These are phyloP conservation scores for Vanrija sp. DNA, from an alignment of 1,284 basidiomycete species.

Conservation along the genomic window DNA sequence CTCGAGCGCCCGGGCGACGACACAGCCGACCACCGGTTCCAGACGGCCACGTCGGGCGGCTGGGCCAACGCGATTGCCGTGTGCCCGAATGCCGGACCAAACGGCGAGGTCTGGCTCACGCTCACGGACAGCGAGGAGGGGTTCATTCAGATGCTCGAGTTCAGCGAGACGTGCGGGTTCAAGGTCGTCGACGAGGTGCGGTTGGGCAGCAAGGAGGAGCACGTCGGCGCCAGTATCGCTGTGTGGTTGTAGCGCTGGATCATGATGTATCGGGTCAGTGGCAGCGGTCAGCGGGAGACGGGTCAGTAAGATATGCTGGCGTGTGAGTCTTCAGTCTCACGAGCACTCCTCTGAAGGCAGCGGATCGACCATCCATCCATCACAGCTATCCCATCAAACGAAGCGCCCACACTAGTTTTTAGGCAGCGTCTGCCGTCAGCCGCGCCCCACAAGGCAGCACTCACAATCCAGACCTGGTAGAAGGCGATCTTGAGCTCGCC, in stretches of 20 bases:
- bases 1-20: background rate
- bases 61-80: conserved; percentile 51
- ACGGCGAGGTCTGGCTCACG: conserved; percentile 32
- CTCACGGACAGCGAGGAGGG: conserved; percentile 48
- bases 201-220: conserved; percentile 15
- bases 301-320: too few relatives aligned
- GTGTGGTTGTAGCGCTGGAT: conserved; percentile 17
- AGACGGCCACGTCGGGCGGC: conserved; percentile 48
- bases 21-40: conserved; percentile 21
- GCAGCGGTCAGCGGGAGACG: too few relatives aligned
- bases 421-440: background rate
- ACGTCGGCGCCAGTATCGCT: conserved; percentile 18
- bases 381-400: too few relatives aligned
- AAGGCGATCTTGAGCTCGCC: conserved; percentile 23
- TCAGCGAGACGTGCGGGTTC: conserved; percentile 23
- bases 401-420: too few relatives aligned
- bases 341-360: too few relatives aligned
- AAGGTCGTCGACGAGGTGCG: conserved; percentile 21
- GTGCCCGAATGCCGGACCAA: conserved; percentile 25
- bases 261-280: background rate
- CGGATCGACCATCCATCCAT: too few relatives aligned
- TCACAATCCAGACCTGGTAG: conserved; percentile 35
- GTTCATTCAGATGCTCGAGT: conserved; percentile 38
- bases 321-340: too few relatives aligned
- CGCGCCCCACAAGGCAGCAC: conserved; percentile 1